Evolutionary conservation across 768 basidiomycete genomes (phyloP), one percentile per base, ranked within the genome.

Genomic region (Termitomyces bulborhizus): DNA sequence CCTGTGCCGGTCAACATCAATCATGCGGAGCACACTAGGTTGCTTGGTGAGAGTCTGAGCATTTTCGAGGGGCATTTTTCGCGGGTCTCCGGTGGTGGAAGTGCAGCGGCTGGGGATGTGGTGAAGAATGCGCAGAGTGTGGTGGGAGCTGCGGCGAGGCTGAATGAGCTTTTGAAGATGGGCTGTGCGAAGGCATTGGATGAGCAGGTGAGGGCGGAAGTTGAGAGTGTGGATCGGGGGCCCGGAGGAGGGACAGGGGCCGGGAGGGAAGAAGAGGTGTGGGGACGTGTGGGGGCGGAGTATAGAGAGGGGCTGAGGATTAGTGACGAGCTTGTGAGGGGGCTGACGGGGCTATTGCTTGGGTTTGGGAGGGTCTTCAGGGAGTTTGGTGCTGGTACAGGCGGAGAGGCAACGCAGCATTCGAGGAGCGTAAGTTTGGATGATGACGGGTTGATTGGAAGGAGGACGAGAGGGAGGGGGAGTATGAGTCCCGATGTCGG

Each of bases 261-360:
- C 16, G 56, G 56, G 63, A 64, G 43, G 65, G 70, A 61, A 71
- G 78, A 44, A 11, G 81, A 84, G 52, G 69, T 90, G 29, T 92
- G 89, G 90, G 73, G 78, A 52, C 71, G 75, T 46, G 78, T 91
- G 5, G 86, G 86, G 0, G 77, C 77, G 8, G 90, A 93, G 59
- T 88, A 83, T 61, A 71, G 89, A 37, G 90, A 93, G 51, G 78
- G 81, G 50, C 59, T 88, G 60, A 75, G 85, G 62, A 78, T 83
- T 53, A 86, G 86, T 57, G 91, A 93, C 65, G 90, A 93, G 65
- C 73, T 91, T 45, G 85, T 92, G 3, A 73, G 91, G 53, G 83
- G 82, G 6, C 73, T 89, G 66, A 93, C 90, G 7, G 84, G 82
- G 41, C 81, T 93, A 56, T 68, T 93, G 60, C 71, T 92, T n/a